Percentiles rank a stretch among this genome's conserved stretches.
phyloP scores from a whole-genome alignment of 257 asterid genomes.

The Agastache rugosa region DNA sequence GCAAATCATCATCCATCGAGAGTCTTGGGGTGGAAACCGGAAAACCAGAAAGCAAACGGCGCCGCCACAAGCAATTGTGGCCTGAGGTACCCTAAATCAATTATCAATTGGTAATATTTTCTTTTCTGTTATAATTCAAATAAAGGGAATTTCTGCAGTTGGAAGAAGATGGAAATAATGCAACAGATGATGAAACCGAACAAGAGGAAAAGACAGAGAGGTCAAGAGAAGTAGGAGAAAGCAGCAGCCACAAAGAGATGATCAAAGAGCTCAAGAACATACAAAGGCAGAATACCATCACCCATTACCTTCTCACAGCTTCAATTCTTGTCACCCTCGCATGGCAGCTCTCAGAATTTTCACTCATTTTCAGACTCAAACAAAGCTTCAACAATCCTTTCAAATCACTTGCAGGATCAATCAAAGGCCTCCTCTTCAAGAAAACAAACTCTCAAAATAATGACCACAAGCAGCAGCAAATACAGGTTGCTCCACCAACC shows the following conservation, averaged over 20 bases:
- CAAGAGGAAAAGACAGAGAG: conserved; percentile 6
- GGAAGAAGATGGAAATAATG: conserved; percentile 35
- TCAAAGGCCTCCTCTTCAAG: conserved; percentile 36
- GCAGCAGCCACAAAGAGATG: conserved; percentile 48
- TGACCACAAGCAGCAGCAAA: conserved; percentile 26
- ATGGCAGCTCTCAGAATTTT: conserved; percentile 88
- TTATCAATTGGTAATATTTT: background rate
- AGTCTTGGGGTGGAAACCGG: conserved; percentile 12
- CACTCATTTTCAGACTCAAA: conserved; percentile 62
- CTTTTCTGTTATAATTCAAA: background rate
- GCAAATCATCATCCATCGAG: conserved; percentile 1
- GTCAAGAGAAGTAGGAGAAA: conserved; percentile 12
- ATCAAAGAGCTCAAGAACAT: conserved; percentile 63
- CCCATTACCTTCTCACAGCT: conserved; percentile 72
- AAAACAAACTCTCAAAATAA: background rate
- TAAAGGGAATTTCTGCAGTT: background rate
- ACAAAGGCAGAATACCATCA: conserved; percentile 66
- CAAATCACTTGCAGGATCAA: conserved; percentile 44
- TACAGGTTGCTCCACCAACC: conserved; percentile 39
- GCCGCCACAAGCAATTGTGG: conserved; percentile 38
- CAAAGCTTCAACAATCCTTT: conserved; percentile 65
- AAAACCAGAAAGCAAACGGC: conserved; percentile 2
- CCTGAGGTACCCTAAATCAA: conserved; percentile 48
- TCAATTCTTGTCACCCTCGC: conserved; percentile 66
- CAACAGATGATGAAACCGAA: conserved; percentile 6